Conservation (phyloP, 2,329 filamentous ascomycete genomes). For the Aspergillus intermedius region DNA sequence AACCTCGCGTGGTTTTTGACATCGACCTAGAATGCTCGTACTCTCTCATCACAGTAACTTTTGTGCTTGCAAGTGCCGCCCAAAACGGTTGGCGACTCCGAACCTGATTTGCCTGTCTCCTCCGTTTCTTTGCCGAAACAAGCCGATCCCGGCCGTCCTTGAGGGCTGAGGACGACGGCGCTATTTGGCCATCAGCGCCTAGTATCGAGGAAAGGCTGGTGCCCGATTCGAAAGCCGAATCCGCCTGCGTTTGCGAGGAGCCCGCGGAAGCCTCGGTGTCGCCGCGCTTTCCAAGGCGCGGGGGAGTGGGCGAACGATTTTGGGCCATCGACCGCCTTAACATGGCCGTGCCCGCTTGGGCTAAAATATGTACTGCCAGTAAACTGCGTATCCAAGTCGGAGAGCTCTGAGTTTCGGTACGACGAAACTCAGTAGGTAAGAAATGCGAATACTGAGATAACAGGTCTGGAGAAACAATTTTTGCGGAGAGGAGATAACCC, state of each 20-base stretch:
- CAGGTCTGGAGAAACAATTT: conserved; percentile 38
- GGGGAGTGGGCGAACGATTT: conserved; percentile 35
- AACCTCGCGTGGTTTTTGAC: conserved; percentile 32
- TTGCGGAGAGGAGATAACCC: conserved; percentile 38
- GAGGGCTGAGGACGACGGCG: conserved; percentile 43
- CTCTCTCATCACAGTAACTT: conserved; percentile 92
- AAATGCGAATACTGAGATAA: conserved; percentile 39
- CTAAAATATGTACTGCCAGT: conserved; percentile 44
- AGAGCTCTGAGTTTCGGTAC: conserved; percentile 35
- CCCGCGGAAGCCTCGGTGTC: conserved; percentile 42
- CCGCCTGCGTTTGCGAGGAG: conserved; percentile 33
- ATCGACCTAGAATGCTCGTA: conserved; percentile 65
- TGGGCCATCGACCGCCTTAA: conserved; percentile 42
- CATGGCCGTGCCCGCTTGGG: conserved; percentile 44
- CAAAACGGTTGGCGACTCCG: conserved; percentile 86
- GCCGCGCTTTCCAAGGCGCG: conserved; percentile 37
- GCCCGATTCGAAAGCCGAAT: conserved; percentile 39
- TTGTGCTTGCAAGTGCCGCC: conserved; percentile 90
- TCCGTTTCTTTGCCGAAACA: conserved; percentile 68
- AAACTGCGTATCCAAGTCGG: conserved; percentile 43
- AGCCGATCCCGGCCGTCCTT: conserved; percentile 53
- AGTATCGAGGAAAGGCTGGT: conserved; percentile 35
- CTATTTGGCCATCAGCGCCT: conserved; percentile 39
- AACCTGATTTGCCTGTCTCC: conserved; percentile 86
- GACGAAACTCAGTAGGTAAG: conserved; percentile 39